Evolutionary conservation across 2,329 filamentous ascomycete species (phyloP).

Genomic region (Incumbomyces lentus): DNA sequence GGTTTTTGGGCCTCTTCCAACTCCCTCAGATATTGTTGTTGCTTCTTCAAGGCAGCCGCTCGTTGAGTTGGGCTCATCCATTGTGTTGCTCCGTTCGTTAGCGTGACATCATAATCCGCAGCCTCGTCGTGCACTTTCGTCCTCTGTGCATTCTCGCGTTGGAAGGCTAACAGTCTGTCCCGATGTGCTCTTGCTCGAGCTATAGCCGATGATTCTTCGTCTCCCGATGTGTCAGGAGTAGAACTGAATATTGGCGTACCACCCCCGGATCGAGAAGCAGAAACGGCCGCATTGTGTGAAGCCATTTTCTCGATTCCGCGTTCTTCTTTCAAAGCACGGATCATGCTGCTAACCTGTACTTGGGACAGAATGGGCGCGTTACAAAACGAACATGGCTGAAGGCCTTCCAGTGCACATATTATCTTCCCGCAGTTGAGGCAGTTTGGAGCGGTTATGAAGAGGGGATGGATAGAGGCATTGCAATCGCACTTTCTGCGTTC

Average conservation of each 20-base stretch:
- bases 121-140: constrained; percentile 84
- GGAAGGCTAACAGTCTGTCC: constrained; percentile 70
- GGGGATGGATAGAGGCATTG: constrained; percentile 74
- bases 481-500: constrained; percentile 68
- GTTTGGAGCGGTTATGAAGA: constrained; percentile 86
- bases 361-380: constrained; percentile 59
- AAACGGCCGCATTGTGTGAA: constrained; percentile 59
- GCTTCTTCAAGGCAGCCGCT: constrained; percentile 70
- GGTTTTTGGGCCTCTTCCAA: constrained; percentile 77
- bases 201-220: constrained; percentile 22
- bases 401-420: constrained; percentile 83
- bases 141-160: constrained; percentile 72
- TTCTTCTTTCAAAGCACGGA: constrained; percentile 71
- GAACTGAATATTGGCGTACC: constrained; percentile 24
- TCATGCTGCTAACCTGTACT: constrained; percentile 73
- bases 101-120: constrained; percentile 55
- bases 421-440: constrained; percentile 90
- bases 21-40: constrained; percentile 73
- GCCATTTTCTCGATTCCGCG: constrained; percentile 79
- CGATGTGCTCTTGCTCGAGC: constrained; percentile 53
- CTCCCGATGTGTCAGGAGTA: constrained; percentile 23
- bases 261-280: constrained; percentile 34
- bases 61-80: constrained; percentile 79
- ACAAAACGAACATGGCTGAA: constrained; percentile 91
- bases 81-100: constrained; percentile 53